phyloP scores from a whole-genome alignment of 129 eudicot species.

The Artemisia annua region DNA sequence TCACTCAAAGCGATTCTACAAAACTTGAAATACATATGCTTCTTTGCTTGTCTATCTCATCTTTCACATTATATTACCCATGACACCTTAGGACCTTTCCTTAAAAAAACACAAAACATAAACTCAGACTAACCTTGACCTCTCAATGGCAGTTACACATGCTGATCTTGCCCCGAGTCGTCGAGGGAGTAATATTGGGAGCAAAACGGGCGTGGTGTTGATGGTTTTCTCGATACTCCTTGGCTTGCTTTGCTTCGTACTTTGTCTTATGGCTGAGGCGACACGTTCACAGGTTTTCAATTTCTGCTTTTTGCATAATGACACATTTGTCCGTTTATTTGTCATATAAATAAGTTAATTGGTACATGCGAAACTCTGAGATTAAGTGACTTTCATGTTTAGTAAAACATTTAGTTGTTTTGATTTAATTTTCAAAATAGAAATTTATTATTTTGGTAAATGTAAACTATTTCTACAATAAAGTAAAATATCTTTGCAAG shows the following conservation, averaged over 20 bases:
- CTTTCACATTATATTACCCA: conserved; percentile 10
- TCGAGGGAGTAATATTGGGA: conserved; percentile 47
- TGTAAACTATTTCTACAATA: too few relatives aligned
- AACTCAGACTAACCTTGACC: conserved; percentile 3
- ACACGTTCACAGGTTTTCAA: conserved; percentile 74
- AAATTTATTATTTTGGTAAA: too few relatives aligned
- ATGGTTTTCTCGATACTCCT: conserved; percentile 60
- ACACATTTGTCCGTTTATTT: neutral
- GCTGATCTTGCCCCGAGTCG: conserved; percentile 81
- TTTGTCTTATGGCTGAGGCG: conserved; percentile 84
- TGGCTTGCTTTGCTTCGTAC: conserved; percentile 84
- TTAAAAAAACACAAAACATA: conserved; percentile 1
- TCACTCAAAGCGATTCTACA: conserved; percentile 85
- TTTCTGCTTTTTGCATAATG: neutral
- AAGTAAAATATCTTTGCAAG: too few relatives aligned
- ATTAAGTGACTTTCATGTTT: too few relatives aligned
- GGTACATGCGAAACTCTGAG: too few relatives aligned
- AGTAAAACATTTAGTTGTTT: too few relatives aligned
- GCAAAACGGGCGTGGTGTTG: conserved; percentile 69
- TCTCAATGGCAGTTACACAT: conserved; percentile 74
- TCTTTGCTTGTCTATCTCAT: neutral
- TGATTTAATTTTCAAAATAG: too few relatives aligned
- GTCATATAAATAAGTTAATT: too few relatives aligned
- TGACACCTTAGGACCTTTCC: conserved; percentile 7
- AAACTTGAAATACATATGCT: conserved; percentile 5